Conservation (phyloP, 768 basidiomycete species). For the Auricularia sp. region DNA sequence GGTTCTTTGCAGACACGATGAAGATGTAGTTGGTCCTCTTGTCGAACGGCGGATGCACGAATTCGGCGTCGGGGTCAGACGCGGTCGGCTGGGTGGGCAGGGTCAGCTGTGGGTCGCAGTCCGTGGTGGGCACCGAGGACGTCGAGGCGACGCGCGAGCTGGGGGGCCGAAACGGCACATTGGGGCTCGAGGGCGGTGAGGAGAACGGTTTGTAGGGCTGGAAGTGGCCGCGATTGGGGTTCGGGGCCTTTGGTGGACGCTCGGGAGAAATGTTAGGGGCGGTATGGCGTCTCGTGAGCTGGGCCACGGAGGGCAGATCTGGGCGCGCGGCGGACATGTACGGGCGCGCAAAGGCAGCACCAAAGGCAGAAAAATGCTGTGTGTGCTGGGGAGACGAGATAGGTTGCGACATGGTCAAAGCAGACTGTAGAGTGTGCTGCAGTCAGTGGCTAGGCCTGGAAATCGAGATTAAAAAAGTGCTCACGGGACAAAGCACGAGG, state of each 20-base stretch:
- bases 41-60: not conserved
- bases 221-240: slow-evolving; percentile 1
- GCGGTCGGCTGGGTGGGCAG: not conserved
- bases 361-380: not conserved
- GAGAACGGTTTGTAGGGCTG: not conserved
- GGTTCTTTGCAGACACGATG: not conserved
- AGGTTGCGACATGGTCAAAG: not conserved
- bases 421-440: not conserved
- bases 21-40: not conserved
- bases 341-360: not conserved
- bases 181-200: not conserved
- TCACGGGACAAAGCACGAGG: not conserved
- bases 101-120: not conserved
- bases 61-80: not conserved
- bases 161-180: not conserved
- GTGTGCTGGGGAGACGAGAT: not conserved
- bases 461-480: not conserved
- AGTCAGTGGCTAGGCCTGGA: not conserved
- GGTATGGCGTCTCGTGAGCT: not conserved
- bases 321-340: not conserved
- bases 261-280: not conserved
- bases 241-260: not conserved
- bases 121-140: not conserved
- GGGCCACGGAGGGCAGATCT: not conserved
- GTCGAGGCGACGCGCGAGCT: not conserved